These are phyloP conservation scores for Helenozyma baotianmanensis DNA, from an alignment of 805 yeast genomes.

Conservation along the genomic window DNA sequence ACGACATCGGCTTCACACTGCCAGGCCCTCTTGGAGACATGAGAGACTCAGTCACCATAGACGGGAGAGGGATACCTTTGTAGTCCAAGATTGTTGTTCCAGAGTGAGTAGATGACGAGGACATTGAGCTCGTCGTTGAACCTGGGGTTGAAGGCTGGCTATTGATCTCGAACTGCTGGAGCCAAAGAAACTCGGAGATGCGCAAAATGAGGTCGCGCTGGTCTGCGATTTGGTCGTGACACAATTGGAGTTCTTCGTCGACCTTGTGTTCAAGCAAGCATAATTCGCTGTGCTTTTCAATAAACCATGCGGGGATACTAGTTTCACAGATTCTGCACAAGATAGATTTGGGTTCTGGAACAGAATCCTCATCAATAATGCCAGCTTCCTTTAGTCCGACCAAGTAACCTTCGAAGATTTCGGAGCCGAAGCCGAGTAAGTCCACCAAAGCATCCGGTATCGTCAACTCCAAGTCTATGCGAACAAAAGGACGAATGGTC, in stretches of 20 bases:
- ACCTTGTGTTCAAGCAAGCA: conserved; percentile 83
- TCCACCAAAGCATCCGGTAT: conserved; percentile 68
- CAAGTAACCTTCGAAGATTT: conserved; percentile 72
- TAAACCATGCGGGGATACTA: conserved; percentile 92
- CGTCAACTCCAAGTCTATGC: conserved; percentile 59
- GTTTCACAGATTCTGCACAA: conserved; percentile 91
- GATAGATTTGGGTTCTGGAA: conserved; percentile 78
- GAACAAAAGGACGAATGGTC: conserved; percentile 77
- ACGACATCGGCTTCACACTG: conserved; percentile 1
- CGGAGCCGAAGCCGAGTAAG: conserved; percentile 84
- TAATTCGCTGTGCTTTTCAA: conserved; percentile 83
- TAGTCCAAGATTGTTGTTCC: conserved; percentile 39
- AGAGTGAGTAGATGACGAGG: conserved; percentile 18
- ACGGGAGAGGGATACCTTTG: conserved; percentile 53
- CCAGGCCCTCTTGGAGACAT: conserved; percentile 16
- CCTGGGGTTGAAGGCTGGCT: conserved; percentile 14
- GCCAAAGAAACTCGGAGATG: conserved; percentile 39
- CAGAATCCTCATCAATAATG: conserved; percentile 53
- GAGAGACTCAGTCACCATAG: conserved; percentile 13
- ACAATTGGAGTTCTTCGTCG: conserved; percentile 66
- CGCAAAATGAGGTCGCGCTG: conserved; percentile 51
- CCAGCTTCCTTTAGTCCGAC: conserved; percentile 59
- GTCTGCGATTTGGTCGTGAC: conserved; percentile 74
- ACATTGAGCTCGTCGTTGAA: conserved; percentile 14
- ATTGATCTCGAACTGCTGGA: conserved; percentile 8